These are phyloP conservation scores for Citrus reticulata DNA, from an alignment of 345 rosid genomes.

Conservation along the genomic window DNA sequence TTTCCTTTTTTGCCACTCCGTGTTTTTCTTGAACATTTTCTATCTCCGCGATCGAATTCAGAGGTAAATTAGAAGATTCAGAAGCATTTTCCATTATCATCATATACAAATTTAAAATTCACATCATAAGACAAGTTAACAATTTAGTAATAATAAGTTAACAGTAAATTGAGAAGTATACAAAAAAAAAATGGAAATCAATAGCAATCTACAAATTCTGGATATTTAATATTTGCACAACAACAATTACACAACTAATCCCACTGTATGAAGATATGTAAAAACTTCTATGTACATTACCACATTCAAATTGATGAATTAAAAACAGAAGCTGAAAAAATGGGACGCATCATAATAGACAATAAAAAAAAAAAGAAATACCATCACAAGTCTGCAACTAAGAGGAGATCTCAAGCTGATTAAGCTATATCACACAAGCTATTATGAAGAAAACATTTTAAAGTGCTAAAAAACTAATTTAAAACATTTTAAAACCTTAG, in stretches of 20 bases:
- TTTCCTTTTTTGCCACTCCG: no score
- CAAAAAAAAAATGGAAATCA: not conserved
- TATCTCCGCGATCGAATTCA: rapidly evolving
- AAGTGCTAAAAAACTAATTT: no score
- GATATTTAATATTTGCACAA: not conserved
- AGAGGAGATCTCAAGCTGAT: not conserved
- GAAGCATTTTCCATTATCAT: no score
- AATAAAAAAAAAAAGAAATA: not conserved
- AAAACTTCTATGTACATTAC: not conserved
- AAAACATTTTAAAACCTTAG: no score
- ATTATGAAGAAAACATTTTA: not conserved
- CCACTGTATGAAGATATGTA: not conserved
- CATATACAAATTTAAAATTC: no score
- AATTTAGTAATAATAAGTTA: not conserved
- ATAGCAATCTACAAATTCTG: no score
- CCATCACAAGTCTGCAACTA: not conserved
- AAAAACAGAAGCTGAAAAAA: not conserved
- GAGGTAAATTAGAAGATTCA: no score
- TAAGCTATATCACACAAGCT: not conserved
- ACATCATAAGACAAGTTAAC: not conserved
- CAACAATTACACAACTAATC: not conserved
- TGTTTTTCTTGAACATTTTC: no score
- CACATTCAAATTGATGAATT: not conserved
- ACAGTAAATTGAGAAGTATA: not conserved
- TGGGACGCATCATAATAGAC: not conserved